Base-by-base conservation (phyloP, 495 filamentous ascomycete genomes). In the Paragyromitra xinjiangensis region DNA sequence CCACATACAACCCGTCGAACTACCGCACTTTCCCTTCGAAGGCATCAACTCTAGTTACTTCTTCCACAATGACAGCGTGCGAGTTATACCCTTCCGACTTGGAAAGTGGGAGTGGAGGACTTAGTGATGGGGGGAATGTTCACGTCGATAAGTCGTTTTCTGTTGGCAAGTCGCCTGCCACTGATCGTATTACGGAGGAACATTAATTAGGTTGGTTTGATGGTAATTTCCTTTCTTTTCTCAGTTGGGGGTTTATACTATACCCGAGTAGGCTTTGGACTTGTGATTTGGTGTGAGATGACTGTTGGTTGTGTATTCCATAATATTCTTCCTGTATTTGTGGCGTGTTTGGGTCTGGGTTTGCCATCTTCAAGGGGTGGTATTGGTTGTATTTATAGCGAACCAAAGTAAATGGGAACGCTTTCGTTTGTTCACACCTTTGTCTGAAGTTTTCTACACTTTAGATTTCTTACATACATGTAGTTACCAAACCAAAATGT, bases 61-160 rank as follows among this genome's bases (percentile, higher is more conserved):
- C 70, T 22, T 73, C 70, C 12, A 73, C 70, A 0, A 22, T 56
- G 62, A 73, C 61, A 11, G 70, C 70, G 37, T 73, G 70, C n/a
- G 61, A 73, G 7, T 3, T 12, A 3, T 73, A 73, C 65, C 24
- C 19, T 22, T 19, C 70, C 9, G 74, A 73, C n/a, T 22, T 77
- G 22, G 74, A 77, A 44, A 73, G 42, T 3, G 74, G 74, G 3
- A 44, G 29, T 34, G 29, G 61, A 7, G 59, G 6, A 53, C 19
- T 53, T 9, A 45, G 58, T 6, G 42, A 65, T n/a, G n/a, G 39
- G 24, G 48, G 22, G 12, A n/a, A 22, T 67, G 70, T 77, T 66
- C 74, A 42, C 58, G 58, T 77, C 64, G 70, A 65, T 40, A 77
- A 66, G 71, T 64, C 74, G n/a, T 77, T 77, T 66, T 29, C 39